Base-by-base conservation (phyloP, 495 filamentous ascomycete species). In the Hyaloscypha hepaticicola region DNA sequence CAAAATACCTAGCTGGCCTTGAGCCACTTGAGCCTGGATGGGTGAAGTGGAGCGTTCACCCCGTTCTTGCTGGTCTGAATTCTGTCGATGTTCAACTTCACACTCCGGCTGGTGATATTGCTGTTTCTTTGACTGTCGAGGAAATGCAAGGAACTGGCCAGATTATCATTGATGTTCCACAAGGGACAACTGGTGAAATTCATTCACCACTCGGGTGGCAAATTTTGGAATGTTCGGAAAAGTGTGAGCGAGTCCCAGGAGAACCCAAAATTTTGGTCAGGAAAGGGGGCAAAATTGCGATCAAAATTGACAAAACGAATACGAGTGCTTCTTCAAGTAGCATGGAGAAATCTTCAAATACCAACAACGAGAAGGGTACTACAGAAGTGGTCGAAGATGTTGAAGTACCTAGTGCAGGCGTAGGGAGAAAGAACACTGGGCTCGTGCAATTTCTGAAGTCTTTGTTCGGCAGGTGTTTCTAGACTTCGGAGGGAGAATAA, bases 1-100 rank as follows among this genome's bases (percentile, higher is more conserved):
- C 65, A 16, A 58, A 56, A 41, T 67, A 67, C 28, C 31, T 67
- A 21, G 58, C 34, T 49, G 65, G 65, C 12, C 14, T 67, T 9
- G 29, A 58, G 31, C 59, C 60, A 19, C 7, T 61, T 29, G 65
- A 67, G 29, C 26, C 65, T 14, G 65, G 59, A 19, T 67, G 65
- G 65, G 22, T 45, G 29, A 31, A 41, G 16, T 67, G 53, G 33
- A 45, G 38, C 9, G 65, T 67, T 24, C 57, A 59, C 27, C 65
- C 65, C 2, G 60, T 67, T 16, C 45, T 67, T 12, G 58, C 65
- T 0, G 60, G 55, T 14, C 25, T 67, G 14, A 41, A 55, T 11
- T n/a, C 28, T 49, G 55, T 67, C 16, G 59, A 62, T 25, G 59
- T 62, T 5, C n/a, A 55, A 12, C 25, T 67, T 1, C 21, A 26